Evolutionary conservation across 2,329 filamentous ascomycete genomes (phyloP), one percentile per base, ranked within the genome.

Genomic region (Scedosporium minutisporum): DNA sequence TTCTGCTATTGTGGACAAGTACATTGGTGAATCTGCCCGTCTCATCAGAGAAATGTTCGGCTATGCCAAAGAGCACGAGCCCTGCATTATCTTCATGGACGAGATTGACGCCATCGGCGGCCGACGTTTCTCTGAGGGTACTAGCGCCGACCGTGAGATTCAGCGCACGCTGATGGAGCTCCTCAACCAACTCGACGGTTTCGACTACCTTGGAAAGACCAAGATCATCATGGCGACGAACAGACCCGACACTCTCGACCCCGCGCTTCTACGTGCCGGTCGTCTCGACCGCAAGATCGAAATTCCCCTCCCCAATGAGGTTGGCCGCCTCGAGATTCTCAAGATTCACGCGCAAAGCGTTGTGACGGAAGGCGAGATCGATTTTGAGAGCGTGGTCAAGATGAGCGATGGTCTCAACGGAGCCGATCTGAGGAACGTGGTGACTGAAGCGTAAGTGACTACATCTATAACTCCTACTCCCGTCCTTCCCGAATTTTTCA

Each of bases 141-240:
- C 95, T 60, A 96, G 92, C 64, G 95, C 95, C 60, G 95, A 99
- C 79, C 88, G 96, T 71, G 95, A 99, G 76, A 99, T 99, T 69
- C 95, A 99, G 78, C 88, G 95, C 72, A 99, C 95, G 42, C 81
- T 99, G 64, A 99, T 99, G 95, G 95, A 99, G 76, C 83, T 99
- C 62, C 88, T 99, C 66, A 99, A 99, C 78, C 95, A 99, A 77
- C 86, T 99, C 62, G 95, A 99, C 74, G 95, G 96, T 68, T 99
- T 99, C 80, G 95, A 99, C 78, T 99, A 99, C 78, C 84, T 99
- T 44, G 95, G 96, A 69, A 97, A 99, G 83, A 99, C 95, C 62
- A 99, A 99, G 82, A 99, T 99, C 74, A 99, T 99, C 80, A 99
- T 99, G 96, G 95, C 93, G 44, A 97, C 95, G 64, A 99, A 99